Conservation (phyloP, 2,329 filamentous ascomycete genomes). For the Aspergillus ustus region DNA sequence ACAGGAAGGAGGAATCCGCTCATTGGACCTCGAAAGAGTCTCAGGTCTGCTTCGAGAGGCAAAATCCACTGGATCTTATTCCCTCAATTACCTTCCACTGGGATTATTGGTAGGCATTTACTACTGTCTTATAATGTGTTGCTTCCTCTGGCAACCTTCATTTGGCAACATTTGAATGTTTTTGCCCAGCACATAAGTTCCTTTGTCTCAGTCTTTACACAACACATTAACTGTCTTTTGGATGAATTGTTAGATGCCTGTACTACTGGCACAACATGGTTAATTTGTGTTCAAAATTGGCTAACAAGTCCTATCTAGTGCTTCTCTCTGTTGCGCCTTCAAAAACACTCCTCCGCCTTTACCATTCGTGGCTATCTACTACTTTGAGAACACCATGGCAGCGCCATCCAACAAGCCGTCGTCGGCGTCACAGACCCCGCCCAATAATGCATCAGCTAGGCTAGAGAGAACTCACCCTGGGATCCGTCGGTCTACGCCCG, state of each 20-base stretch:
- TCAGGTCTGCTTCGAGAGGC: not conserved
- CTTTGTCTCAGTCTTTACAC: not conserved
- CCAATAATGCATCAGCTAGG: constrained; percentile 67
- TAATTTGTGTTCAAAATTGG: not conserved
- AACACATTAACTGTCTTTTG: not conserved
- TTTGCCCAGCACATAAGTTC: not conserved
- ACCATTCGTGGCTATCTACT: constrained; percentile 25
- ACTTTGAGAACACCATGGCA: constrained; percentile 49
- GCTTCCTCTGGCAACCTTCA: not conserved
- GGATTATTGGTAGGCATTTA: not conserved
- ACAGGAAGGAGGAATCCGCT: constrained; percentile 3
- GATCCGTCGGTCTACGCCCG: constrained; percentile 82
- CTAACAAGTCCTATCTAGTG: not conserved
- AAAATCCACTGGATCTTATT: constrained; percentile 4
- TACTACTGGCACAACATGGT: not conserved
- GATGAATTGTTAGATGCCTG: not conserved
- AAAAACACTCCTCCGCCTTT: constrained; percentile 4
- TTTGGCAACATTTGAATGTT: not conserved
- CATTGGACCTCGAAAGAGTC: not conserved
- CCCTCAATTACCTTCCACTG: not conserved
- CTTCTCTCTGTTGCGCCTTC: not conserved
- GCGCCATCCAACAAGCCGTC: constrained; percentile 30
- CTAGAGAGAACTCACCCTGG: constrained; percentile 73
- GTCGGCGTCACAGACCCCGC: constrained; percentile 50
- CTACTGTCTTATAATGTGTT: not conserved